A percentile compares a stretch with the other conserved stretches of the same genome.
phyloP scores from a whole-genome alignment of 176 grass and related monocot species.

The Oryza nivara region DNA sequence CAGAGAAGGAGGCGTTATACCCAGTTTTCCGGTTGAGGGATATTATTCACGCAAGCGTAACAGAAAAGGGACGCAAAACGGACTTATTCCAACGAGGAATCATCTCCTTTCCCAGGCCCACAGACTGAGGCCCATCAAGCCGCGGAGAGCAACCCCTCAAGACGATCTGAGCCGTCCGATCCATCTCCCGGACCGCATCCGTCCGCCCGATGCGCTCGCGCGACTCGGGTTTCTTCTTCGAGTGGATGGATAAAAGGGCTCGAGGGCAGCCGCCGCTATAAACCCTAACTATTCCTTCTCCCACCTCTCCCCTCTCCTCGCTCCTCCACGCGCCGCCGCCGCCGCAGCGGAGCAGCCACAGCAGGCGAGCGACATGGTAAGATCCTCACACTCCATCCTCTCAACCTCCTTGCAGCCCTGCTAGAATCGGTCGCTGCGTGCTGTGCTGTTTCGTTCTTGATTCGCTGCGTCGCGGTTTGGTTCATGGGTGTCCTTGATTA shows the following conservation, averaged over 20 bases:
- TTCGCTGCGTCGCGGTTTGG: neutral
- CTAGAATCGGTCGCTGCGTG: neutral
- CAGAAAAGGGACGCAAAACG: too few species aligned
- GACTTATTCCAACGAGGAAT: neutral
- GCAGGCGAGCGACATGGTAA: conserved; percentile 54
- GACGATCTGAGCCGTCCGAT: conserved; percentile 42
- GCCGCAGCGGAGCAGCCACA: neutral
- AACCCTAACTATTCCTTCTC: conserved; percentile 24
- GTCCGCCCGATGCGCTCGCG: neutral
- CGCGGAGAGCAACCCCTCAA: neutral
- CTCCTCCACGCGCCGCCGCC: conserved; percentile 29
- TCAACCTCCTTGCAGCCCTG: too few species aligned
- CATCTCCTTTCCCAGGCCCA: neutral
- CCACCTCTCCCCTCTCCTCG: neutral
- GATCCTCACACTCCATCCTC: neutral
- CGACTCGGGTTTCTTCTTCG: conserved; percentile 50
- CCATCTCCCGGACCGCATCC: neutral
- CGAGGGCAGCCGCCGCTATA: conserved; percentile 17
- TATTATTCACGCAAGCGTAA: too few species aligned
- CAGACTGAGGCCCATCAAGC: neutral
- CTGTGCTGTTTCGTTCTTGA: neutral
- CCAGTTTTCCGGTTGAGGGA: too few species aligned
- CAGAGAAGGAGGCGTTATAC: too few species aligned
- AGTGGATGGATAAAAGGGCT: conserved; percentile 15
- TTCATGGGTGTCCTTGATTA: neutral